Evolutionary conservation across 2,329 filamentous ascomycete species (phyloP), one percentile per base, ranked within the genome.

Genomic region (Cytospora chrysosperma): DNA sequence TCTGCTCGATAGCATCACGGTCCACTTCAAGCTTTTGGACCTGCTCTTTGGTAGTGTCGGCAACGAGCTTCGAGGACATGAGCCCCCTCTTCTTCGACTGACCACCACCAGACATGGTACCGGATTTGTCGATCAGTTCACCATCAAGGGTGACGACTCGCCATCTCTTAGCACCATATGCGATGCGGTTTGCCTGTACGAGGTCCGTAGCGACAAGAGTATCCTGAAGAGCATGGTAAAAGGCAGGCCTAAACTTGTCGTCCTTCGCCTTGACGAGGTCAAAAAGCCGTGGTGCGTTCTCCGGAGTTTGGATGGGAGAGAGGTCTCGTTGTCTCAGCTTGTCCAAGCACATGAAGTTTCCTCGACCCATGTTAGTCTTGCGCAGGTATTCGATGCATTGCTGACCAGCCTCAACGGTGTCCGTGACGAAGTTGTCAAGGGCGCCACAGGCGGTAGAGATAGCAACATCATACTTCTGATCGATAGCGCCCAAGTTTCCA

Each of bases 61-160:
- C 85, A n/a, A 91, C 88, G 53, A 96, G 87, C 77, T 97, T 98
- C 13, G 93, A 96, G 0, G 94, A 98, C 96, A 99, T 99, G 63
- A 93, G 87, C 0, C 96, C 96, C 72, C 89, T 92, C 70, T 94
- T 93, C 62, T 95, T 91, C 19, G 91, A 91, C 53, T 87, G 94
- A 62, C 95, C 95, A 82, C 95, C 95, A 81, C 95, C 95, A 64
- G 92, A 97, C 95, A 99, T 98, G 40, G 95, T 98, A 82, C 95
- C 95, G 1, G 94, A 97, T 74, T 96, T 96, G 78, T 99, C 95
- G 69, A 99, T 98, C 59, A 99, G 84, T 75, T 97, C 93, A 56
- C 95, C 95, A 65, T 93, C 92, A 2, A 99, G 85, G 0, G 95
- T 99, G 49, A 99, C 95, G 3, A 99, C 95, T 68, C 95, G 88